Conservation (phyloP, 768 basidiomycete genomes). For the Saitozyma sp. region DNA sequence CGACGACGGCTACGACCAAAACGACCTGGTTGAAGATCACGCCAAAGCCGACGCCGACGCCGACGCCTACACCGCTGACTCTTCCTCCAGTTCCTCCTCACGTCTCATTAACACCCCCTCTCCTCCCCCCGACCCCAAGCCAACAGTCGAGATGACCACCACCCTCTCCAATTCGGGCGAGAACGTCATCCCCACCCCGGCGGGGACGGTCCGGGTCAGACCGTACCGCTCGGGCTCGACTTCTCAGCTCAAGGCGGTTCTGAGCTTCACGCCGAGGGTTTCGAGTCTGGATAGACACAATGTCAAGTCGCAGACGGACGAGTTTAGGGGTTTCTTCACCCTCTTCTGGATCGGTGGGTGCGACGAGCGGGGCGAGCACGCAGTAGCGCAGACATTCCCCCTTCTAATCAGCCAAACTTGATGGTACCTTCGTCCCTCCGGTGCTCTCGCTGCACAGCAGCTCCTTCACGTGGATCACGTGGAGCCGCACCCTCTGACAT, state of each 20-base stretch:
- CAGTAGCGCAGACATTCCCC: too few relatives aligned
- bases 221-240: slow-evolving; percentile 65
- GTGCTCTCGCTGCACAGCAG: not conserved
- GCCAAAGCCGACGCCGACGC: too few relatives aligned
- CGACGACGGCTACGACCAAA: too few relatives aligned
- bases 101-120: not conserved
- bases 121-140: slow-evolving; percentile 4
- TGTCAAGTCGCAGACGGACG: slow-evolving; percentile 69
- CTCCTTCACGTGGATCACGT: not conserved
- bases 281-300: slow-evolving; percentile 84
- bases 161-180: slow-evolving; percentile 24
- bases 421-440: not conserved
- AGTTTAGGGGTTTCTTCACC: slow-evolving; percentile 92
- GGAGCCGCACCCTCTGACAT: slow-evolving; percentile 53
- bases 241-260: slow-evolving; percentile 75
- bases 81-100: not conserved
- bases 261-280: slow-evolving; percentile 82
- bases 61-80: not conserved
- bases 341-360: slow-evolving; percentile 71
- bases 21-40: too few relatives aligned
- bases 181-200: slow-evolving; percentile 30
- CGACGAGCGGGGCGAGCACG: not conserved
- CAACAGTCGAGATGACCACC: slow-evolving; percentile 28
- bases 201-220: slow-evolving; percentile 41
- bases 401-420: too few relatives aligned